These are phyloP conservation scores for Rheum nobile DNA, from an alignment of 148 eudicot species.

Conservation along the genomic window DNA sequence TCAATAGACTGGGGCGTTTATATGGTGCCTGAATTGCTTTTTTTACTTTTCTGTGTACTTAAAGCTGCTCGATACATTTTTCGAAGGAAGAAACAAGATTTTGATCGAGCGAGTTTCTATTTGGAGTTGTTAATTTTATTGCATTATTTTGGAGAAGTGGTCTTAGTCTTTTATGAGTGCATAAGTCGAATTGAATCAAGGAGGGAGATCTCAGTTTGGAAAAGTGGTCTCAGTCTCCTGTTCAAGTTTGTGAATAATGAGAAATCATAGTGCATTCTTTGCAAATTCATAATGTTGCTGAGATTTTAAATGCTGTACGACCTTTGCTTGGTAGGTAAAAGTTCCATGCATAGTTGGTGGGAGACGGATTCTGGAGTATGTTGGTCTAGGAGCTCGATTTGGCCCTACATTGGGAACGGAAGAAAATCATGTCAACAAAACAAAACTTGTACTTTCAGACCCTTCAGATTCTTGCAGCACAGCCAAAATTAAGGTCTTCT, in stretches of 20 bases:
- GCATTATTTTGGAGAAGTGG: neutral
- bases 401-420: slow-evolving; percentile 83
- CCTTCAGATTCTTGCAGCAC: slow-evolving; percentile 90
- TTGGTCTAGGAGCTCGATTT: slow-evolving; percentile 95
- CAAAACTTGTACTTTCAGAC: slow-evolving; percentile 66
- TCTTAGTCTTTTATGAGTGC: neutral
- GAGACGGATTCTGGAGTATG: slow-evolving; percentile 48
- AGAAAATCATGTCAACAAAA: slow-evolving; percentile 79
- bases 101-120: neutral
- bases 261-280: neutral
- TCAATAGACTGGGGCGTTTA: neutral
- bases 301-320: neutral
- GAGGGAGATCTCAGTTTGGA: neutral
- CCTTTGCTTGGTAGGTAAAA: slow-evolving; percentile 50
- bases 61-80: neutral
- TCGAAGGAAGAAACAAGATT: neutral
- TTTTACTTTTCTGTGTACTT: neutral
- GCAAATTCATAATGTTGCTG: neutral
- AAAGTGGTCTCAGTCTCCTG: neutral
- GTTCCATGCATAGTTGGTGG: slow-evolving; percentile 74
- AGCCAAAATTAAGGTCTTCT: slow-evolving; percentile 70
- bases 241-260: neutral
- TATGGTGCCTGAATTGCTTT: neutral
- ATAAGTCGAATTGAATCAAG: neutral
- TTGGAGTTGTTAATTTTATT: neutral